Conservation (phyloP, 208 protist genomes). For the Acanthamoeba lenticulata region DNA sequence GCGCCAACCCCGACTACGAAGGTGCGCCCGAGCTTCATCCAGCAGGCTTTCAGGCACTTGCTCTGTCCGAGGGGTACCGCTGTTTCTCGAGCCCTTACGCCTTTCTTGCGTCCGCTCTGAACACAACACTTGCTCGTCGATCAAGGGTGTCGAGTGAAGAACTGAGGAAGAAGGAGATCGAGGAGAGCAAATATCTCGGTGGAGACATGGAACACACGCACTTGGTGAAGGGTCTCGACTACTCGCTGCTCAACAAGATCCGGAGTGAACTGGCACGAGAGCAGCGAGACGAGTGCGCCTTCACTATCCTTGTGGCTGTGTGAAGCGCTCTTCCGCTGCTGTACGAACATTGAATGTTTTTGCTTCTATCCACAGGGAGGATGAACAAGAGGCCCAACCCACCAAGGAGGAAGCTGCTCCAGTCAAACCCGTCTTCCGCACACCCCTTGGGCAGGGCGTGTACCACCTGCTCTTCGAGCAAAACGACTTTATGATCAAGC, state of each 20-base stretch:
- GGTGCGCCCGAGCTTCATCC: neutral
- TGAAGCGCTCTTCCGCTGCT: no score
- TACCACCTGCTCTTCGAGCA: conserved; percentile 19
- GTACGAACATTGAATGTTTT: neutral
- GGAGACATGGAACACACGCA: conserved; percentile 89
- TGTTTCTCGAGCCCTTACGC: neutral
- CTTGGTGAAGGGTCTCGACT: conserved; percentile 89
- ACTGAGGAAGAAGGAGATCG: conserved; percentile 67
- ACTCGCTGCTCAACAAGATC: conserved; percentile 85
- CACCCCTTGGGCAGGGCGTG: neutral
- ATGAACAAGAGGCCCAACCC: neutral
- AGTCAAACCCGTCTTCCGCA: neutral
- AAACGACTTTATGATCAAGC: conserved; percentile 38
- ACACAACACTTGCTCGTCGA: neutral
- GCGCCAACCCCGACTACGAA: conserved; percentile 49
- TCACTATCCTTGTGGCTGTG: no score
- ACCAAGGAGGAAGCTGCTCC: neutral
- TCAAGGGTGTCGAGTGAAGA: neutral
- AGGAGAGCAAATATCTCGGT: conserved; percentile 85
- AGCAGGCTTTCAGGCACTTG: neutral
- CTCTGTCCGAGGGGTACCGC: neutral
- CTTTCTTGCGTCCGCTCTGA: neutral
- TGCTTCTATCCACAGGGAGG: neutral
- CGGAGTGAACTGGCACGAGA: conserved; percentile 8
- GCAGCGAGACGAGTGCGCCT: neutral